Base-by-base conservation (phyloP, 1,139 yeast species). In the Saccharomycopsis hybrid region DNA sequence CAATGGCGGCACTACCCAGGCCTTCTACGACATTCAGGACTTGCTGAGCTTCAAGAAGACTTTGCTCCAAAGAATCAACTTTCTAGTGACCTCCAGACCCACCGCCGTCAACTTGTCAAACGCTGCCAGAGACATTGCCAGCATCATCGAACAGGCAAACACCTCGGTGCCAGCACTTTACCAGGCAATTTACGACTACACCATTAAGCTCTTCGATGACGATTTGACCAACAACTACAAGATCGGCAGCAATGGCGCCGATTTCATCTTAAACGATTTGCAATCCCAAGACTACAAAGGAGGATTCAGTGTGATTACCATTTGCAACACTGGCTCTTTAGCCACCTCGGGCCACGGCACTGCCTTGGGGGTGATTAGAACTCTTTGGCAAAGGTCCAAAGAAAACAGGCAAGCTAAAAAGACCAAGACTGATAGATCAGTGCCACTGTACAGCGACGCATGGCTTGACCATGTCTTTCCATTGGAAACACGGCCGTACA, bases 291-390 rank as follows among this genome's bases (percentile, higher is more conserved):
- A 70, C 1, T 83, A 78, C 59, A 64, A 65, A 32, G 89, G 85
- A 5, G 80, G 83, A 0, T 82, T 89, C 62, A 78, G 95, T 1
- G 90, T 88, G 3, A 67, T 90, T 62, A 92, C 97, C 1, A 85
- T 90, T 52, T 84, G 92, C 61, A 85, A 85, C 63, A 85, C 92
- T 1, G 94, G 95, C 0, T 87, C 97, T 0, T 71, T 92, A 56
- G 98, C 98, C 1, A 92, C 97, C 2, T 88, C 97, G 2, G 97
- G 97, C 1, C 92, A 89, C 62, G 98, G 98, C 27, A 92, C 98
- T 5, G 97, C 97, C 0, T 73, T 92, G 43, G 97, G 97, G 18
- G 86, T 90, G 28, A 80, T 92, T 46, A 77, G 97, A 57, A 80
- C 96, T 0, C 71, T 86, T 28, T 73, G 77, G 71, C 62, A 67